Base-by-base conservation (phyloP, 1,284 basidiomycete species). In the Meripilus lineatus region DNA sequence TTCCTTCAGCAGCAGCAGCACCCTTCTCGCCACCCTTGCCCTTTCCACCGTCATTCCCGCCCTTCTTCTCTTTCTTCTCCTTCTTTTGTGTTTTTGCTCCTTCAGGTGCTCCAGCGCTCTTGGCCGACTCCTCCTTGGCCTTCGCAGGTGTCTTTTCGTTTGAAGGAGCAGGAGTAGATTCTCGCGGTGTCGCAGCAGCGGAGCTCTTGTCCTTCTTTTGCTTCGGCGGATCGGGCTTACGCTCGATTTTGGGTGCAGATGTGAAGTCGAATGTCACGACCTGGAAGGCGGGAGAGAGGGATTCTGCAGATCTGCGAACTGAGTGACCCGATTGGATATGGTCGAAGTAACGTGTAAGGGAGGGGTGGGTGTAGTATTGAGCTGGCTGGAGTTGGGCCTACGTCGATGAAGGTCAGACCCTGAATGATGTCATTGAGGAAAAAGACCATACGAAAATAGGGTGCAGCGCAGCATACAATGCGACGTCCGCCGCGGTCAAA, bases 331-430 rank as follows among this genome's bases (percentile, higher is more conserved):
- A 74, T 70, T 97, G 93, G 49, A 97, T 79, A 63, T 95, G 89
- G 62, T 93, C 87, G 61, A 96, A 95, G 74, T 94, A 95, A 42
- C 94, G 89, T 36, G 89, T 88, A 38, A 97, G 66, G 21, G 89
- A 77, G 5, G 93, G 90, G 46, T 80, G 76, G 22, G 81, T 67
- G 60, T 85, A 84, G 68, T 89, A 84, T 62, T 87, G 78, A 18
- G 74, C 54, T 0, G 84, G 70, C 50, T 77, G 75, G 21, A 84
- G 64, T 60, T 80, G 78, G 5, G 82, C 77, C 88, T 90, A 26
- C 7, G n/a, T 10, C 14, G 11, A 37, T 21, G 17, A 44, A 5
- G 20, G 18, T 32, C 20, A 36, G 32, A 14, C 10, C 25, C 6
- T 17, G 18, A 14, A 38, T 35, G 15, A n/a, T 30, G 32, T 14